Conservation (phyloP, 768 basidiomycete species). For the Termitomyces sp. region DNA sequence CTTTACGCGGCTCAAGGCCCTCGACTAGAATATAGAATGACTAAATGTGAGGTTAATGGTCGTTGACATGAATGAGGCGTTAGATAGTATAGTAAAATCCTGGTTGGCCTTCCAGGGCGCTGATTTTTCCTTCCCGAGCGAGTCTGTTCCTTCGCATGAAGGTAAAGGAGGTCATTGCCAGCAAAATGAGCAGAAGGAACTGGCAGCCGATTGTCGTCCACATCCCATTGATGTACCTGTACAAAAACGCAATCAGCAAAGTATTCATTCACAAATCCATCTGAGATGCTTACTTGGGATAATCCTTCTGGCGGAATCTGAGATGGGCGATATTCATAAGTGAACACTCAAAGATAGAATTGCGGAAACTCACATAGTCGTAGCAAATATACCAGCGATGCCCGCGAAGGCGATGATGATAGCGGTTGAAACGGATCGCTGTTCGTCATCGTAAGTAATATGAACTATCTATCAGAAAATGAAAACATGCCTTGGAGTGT, state of each 20-base stretch:
- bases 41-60: too few relatives aligned
- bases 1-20: too few relatives aligned
- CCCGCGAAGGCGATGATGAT: conserved; percentile 31
- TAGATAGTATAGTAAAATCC: conserved; percentile 38
- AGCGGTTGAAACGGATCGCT: conserved; percentile 37
- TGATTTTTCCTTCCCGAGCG: conserved; percentile 26
- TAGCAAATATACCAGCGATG: conserved; percentile 36
- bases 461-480: too few relatives aligned
- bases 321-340: background rate
- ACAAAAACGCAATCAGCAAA: background rate
- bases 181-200: conserved; percentile 24
- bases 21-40: too few relatives aligned
- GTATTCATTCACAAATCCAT: background rate
- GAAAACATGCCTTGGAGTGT: too few relatives aligned
- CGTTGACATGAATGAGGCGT: too few relatives aligned
- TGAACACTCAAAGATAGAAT: too few relatives aligned
- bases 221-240: conserved; percentile 23
- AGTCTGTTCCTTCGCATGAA: conserved; percentile 26
- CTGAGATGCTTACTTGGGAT: conserved; percentile 21
- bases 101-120: conserved; percentile 30
- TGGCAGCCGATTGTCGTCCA: conserved; percentile 35
- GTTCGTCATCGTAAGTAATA: too few relatives aligned
- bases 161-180: conserved; percentile 24
- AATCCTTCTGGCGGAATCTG: conserved; percentile 28
- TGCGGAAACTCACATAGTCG: conserved; percentile 23